Percentiles rank a stretch among this genome's conserved stretches.
phyloP scores from a whole-genome alignment of 1,284 basidiomycete genomes.

The Irpex rosettiformis region DNA sequence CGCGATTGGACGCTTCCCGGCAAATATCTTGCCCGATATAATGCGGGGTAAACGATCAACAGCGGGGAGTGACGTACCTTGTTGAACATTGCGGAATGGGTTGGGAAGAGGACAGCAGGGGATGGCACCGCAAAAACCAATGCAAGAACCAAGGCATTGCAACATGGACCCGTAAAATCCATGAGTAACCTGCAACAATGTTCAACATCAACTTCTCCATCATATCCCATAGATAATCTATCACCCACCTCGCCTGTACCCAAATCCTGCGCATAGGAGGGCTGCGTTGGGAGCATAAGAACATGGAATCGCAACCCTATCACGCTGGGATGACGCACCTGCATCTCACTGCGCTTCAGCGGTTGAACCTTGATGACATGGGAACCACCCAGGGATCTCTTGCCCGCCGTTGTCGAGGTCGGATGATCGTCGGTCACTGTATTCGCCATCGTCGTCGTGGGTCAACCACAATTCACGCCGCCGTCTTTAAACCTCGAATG shows the following conservation, averaged over 20 bases:
- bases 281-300: conserved; percentile 38
- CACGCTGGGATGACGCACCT: conserved; percentile 42
- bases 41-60: conserved; percentile 1
- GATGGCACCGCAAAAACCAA: conserved; percentile 73
- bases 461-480: conserved; percentile 6
- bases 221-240: background rate
- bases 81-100: conserved; percentile 76
- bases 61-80: conserved; percentile 51
- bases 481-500: conserved; percentile 15
- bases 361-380: conserved; percentile 72
- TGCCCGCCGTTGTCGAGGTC: conserved; percentile 22
- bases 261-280: conserved; percentile 87
- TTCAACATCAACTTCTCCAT: no score
- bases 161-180: conserved; percentile 84
- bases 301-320: conserved; percentile 17
- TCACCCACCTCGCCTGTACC: conserved; percentile 55
- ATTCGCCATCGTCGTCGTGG: conserved; percentile 9
- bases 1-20: background rate
- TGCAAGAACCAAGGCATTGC: conserved; percentile 54
- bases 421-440: conserved; percentile 54
- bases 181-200: conserved; percentile 59
- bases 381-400: conserved; percentile 26
- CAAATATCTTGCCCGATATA: conserved; percentile 3
- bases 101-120: conserved; percentile 85
- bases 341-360: conserved; percentile 81